A percentile compares a stretch with the other conserved stretches of the same genome.
phyloP scores from a whole-genome alignment of 2,329 filamentous ascomycete genomes.

The Penicillium sp. region DNA sequence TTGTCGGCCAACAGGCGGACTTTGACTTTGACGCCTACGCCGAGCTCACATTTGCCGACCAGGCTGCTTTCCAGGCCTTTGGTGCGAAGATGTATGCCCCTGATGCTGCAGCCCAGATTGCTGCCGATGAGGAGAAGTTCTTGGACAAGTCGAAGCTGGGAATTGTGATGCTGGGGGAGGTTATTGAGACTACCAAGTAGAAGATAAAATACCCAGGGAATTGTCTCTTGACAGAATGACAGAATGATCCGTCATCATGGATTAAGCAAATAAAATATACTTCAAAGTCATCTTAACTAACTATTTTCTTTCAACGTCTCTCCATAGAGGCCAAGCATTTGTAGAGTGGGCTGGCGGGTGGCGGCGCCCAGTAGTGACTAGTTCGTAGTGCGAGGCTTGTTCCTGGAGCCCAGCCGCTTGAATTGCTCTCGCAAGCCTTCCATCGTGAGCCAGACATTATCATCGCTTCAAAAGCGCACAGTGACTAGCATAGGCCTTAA shows the following conservation, averaged over 20 bases:
- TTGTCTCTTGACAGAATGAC: neutral
- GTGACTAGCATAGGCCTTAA: no score
- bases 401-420: no score
- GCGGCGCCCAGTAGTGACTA: neutral
- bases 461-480: no score
- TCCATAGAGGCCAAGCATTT: neutral
- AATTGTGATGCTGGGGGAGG: slow-evolving; percentile 19
- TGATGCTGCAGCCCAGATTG: slow-evolving; percentile 22
- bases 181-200: slow-evolving; percentile 15
- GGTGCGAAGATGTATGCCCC: slow-evolving; percentile 19
- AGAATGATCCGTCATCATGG: neutral
- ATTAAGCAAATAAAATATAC: neutral
- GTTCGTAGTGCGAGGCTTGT: no score
- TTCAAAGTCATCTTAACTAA: neutral
- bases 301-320: neutral
- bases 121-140: slow-evolving; percentile 28
- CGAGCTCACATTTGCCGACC: slow-evolving; percentile 26
- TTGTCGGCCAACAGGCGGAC: slow-evolving; percentile 25
- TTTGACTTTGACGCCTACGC: slow-evolving; percentile 29
- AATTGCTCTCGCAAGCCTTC: no score
- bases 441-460: no score
- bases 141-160: slow-evolving; percentile 24
- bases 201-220: neutral
- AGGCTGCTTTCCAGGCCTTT: slow-evolving; percentile 23
- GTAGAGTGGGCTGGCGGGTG: neutral